Evolutionary conservation across 108 stramenopile species (phyloP), one percentile per base, ranked within the genome.

Genomic region (Nitzschia sp.): DNA sequence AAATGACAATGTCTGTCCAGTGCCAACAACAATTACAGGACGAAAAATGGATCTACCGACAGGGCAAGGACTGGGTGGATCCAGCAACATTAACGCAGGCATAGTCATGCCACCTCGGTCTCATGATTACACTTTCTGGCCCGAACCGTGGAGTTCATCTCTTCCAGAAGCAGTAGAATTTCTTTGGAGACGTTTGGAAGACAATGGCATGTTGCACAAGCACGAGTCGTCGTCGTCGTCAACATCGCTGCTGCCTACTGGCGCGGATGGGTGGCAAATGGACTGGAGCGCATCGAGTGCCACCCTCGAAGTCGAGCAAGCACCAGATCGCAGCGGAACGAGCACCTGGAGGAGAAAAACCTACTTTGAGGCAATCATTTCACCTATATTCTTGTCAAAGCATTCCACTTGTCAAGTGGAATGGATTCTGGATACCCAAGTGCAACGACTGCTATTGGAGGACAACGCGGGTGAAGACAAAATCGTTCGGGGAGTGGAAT

Each of bases 71-170:
- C 71, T 78, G 38, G 91, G 91, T 27, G 91, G 91, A 0, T 68
- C 80, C 13, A 87, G 86, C n/a, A 88, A 85, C 52, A 78, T 90
- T 26, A 75, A 92, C 69, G 91, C 91, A 2, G 74, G 85, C n/a
- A 58, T 92, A 29, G 48, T 75, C 26, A 41, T 70, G 22, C 62
- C 73, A 9, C 91, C 91, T 6, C 4, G 8, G 4, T 27, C 48
- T 26, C 16, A 54, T 21, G 87, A 91, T 63, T 82, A 84, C 55
- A 61, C 75, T 34, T 23, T 13, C 11, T 92, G 91, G 91, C 88
- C 88, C 17, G 72, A 73, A 16, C 60, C 36, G 17, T 87, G 84
- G 80, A 85, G 64, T 58, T 53, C 31, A 5, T 53, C 32, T 16
- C 21, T 81, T 19, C 31, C 46, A 22, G 1, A 25, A 36, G 36